Evolutionary conservation across 1,284 basidiomycete species (phyloP), one percentile per base, ranked within the genome.

Genomic region (Taiwanofungus camphoratus): DNA sequence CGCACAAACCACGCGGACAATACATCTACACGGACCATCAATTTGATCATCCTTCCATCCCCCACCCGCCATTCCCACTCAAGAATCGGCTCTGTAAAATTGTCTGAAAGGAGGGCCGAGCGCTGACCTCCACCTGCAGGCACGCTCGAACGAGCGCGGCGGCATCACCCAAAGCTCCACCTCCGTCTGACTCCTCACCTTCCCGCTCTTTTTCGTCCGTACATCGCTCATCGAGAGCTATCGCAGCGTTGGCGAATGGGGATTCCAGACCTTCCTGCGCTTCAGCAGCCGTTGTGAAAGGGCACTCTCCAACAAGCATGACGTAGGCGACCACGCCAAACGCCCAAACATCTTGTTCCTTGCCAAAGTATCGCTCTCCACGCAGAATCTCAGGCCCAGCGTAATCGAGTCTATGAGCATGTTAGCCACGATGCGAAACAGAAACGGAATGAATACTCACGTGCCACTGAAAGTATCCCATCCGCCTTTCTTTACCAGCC

Each of bases 301-400:
- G 93, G 55, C 92, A 96, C 68, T 97, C 92, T 16, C 95, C 95
- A 19, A 93, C 87, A 12, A 99, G 76, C 45, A 99, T 78, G 42
- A 99, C 96, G 62, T 94, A 99, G 9, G 86, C 91, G 13, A 99
- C 91, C 9, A 98, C 93, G n/a, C 95, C 95, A 45, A 96, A 87
- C 1, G 95, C 95, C 95, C 95, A 99, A 0, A 99, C 85, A 56
- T 99, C 95, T 66, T 98, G 94, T 60, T 95, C 92, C 63, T 94
- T 95, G 32, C 95, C 95, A 43, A 86, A 76, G 62, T 99, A 99
- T 48, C 90, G 81, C 60, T 96, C 92, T 8, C 95, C 95, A 16
- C 91, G 83, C 39, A 99, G 67, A 46, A 99, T 98, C 66, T 99
- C 95, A 29, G 96, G 95, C 1, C 91, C 92, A 22, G 95, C 96